Conservation (phyloP, 2,329 filamentous ascomycete genomes). For the Colletotrichum phormii region DNA sequence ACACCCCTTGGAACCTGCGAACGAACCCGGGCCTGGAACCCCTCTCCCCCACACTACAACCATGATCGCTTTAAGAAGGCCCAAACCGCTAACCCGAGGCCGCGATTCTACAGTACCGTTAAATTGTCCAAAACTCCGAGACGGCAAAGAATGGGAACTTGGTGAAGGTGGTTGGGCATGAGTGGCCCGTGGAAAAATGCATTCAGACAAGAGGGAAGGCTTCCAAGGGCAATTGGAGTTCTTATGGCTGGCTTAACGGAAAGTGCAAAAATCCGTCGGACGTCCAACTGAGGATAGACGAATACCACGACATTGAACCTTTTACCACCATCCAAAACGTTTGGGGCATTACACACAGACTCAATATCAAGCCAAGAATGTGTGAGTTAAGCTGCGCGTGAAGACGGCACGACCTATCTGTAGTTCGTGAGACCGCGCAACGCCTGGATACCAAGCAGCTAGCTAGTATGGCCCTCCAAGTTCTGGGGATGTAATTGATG, state of each 20-base stretch:
- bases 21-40: neutral
- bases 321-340: constrained; percentile 23
- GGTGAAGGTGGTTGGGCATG: constrained; percentile 36
- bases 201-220: constrained; percentile 54
- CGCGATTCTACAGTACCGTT: constrained; percentile 48
- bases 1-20: neutral
- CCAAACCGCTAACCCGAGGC: constrained; percentile 37
- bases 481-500: constrained; percentile 29
- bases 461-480: constrained; percentile 10
- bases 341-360: neutral
- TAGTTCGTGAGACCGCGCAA: constrained; percentile 6
- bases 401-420: constrained; percentile 6
- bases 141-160: constrained; percentile 30
- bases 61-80: neutral
- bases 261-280: constrained; percentile 54
- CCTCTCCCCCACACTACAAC: neutral
- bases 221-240: constrained; percentile 55
- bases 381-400: constrained; percentile 13
- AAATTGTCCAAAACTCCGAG: constrained; percentile 42
- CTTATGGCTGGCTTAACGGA: constrained; percentile 55
- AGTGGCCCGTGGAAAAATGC: constrained; percentile 50
- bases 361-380: neutral
- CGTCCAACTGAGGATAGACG: constrained; percentile 55
- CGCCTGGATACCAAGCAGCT: constrained; percentile 3
- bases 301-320: constrained; percentile 55